Conservation (phyloP, 257 asterid genomes). For the Marsdenia floribunda region DNA sequence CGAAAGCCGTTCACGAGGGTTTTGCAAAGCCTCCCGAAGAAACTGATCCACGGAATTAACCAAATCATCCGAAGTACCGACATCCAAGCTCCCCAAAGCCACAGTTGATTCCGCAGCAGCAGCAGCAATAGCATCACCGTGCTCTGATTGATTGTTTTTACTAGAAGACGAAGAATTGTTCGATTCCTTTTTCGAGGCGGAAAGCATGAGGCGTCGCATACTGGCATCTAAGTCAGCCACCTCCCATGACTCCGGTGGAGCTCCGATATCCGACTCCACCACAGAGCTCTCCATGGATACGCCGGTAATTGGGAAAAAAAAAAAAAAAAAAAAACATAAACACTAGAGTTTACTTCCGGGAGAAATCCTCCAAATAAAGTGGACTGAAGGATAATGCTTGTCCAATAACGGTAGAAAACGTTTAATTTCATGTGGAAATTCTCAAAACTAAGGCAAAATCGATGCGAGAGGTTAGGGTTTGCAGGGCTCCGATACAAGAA, state of each 20-base stretch:
- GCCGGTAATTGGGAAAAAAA: not conserved
- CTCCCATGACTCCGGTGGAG: constrained; percentile 98
- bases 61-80: constrained; percentile 45
- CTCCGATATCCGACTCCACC: constrained; percentile 55
- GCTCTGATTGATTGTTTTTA: constrained; percentile 42
- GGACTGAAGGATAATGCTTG: constrained; percentile 18
- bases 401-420: constrained; percentile 23
- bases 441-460: constrained; percentile 14
- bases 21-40: constrained; percentile 90
- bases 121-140: constrained; percentile 23
- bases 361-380: constrained; percentile 51
- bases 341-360: constrained; percentile 20
- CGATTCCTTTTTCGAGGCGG: constrained; percentile 46
- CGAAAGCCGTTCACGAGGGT: constrained; percentile 97
- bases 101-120: constrained; percentile 17
- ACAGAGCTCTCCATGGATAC: constrained; percentile 64
- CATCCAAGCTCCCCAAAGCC: constrained; percentile 18
- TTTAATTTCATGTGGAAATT: constrained; percentile 34
- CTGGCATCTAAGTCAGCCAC: constrained; percentile 91
- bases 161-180: constrained; percentile 18
- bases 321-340: not conserved
- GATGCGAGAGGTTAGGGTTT: constrained; percentile 36
- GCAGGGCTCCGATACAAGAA: constrained; percentile 8
- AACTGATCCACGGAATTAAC: constrained; percentile 90
- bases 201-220: constrained; percentile 73